Base-by-base conservation (phyloP, 768 basidiomycete genomes). In the Pulveroboletus sp. region DNA sequence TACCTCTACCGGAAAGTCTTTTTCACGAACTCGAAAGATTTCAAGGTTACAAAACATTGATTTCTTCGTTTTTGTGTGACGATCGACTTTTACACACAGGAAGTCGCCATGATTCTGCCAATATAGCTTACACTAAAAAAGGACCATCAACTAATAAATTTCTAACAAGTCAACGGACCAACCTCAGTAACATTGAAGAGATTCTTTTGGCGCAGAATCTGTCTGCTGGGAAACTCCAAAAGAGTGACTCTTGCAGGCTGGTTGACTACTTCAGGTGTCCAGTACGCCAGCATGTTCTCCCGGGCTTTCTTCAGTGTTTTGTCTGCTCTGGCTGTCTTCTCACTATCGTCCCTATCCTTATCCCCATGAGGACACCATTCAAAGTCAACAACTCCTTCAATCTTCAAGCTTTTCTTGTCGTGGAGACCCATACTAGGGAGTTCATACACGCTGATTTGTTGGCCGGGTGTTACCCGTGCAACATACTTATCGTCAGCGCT, bases 41-140 rank as follows among this genome's bases (percentile, higher is more conserved):
- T 99, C 96, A 53, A 99, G 77, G 69, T 97, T 99, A 71, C 94
- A 95, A 75, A 93, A 97, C 28, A 89, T 92, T 5, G 93, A 93
- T 73, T 98, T 98, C 72, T 95, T 96, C 5, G 95, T 95, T 74
- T 98, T 98, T 24, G 93, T 94, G 68, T 96, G 93, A 43, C 95
- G 87, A 72, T 98, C 96, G 48, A 99, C 96, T 73, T 96, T 97
- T 69, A 98, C 95, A 63, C 96, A 98, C 14, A 99, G 81, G 74
- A 91, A 98, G 69, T 98, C 93, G 32, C 95, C 96, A 66, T 93
- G 89, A 62, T 93, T 95, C 74, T 99, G 96, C 93, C 93, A 99
- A 70, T 88, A 86, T 38, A 99, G 79, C 73, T 96, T 96, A 69
- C 95, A 97, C 94, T 98, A 26, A 62, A 9, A 60, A 38, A 58